Evolutionary conservation across 768 basidiomycete genomes (phyloP).

Genomic region (Filobasidium floriforme): DNA sequence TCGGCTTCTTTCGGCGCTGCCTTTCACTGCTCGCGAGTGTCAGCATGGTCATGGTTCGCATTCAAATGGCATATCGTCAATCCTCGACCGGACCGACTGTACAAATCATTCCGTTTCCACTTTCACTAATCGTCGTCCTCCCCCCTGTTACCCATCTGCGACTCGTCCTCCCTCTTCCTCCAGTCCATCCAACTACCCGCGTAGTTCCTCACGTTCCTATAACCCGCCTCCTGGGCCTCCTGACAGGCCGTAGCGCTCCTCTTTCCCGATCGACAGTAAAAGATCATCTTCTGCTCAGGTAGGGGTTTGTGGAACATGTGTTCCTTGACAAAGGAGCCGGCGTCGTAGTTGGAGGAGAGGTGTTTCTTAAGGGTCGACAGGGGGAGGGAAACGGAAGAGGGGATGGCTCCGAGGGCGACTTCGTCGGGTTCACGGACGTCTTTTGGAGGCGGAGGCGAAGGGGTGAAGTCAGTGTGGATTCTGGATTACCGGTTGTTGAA

Average conservation of each 20-base stretch:
- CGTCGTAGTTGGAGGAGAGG: conserved; percentile 51
- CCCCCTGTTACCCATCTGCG: conserved; percentile 9
- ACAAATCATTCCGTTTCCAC: neutral
- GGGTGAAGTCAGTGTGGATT: neutral
- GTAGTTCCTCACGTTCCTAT: conserved; percentile 66
- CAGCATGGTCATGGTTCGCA: no score
- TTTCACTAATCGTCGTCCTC: conserved; percentile 33
- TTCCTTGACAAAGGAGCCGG: conserved; percentile 44
- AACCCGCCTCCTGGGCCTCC: conserved; percentile 72
- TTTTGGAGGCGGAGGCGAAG: neutral
- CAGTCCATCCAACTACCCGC: conserved; percentile 84
- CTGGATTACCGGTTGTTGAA: neutral
- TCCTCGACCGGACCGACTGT: no score
- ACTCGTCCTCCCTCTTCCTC: conserved; percentile 51
- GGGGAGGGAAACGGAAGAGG: conserved; percentile 82
- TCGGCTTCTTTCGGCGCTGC: no score
- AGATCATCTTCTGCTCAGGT: conserved; percentile 61
- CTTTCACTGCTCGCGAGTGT: no score
- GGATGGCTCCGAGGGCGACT: conserved; percentile 83
- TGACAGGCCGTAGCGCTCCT: conserved; percentile 75
- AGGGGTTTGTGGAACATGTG: conserved; percentile 46
- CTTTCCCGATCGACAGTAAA: conserved; percentile 85
- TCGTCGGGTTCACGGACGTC: conserved; percentile 85
- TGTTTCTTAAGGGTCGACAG: conserved; percentile 67
- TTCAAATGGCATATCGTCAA: no score